Percentiles rank a stretch among this genome's conserved stretches.
Conservation (phyloP, 1,284 basidiomycete genomes). For the Mycena citricolor region DNA sequence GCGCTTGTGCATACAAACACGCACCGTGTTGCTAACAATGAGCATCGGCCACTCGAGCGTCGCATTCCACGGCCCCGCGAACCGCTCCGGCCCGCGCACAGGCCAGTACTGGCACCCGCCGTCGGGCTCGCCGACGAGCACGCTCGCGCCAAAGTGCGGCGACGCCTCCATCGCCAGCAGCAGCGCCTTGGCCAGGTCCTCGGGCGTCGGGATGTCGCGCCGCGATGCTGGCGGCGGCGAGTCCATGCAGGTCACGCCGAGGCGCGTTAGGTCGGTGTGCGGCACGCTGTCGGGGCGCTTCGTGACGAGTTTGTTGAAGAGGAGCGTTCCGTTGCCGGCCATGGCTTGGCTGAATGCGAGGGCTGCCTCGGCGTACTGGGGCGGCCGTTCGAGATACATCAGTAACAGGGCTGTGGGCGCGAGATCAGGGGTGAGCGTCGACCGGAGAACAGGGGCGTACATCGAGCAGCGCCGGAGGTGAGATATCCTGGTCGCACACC, state of each 20-base stretch:
- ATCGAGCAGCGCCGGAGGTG: slow-evolving; percentile 34
- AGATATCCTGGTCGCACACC: slow-evolving; percentile 33
- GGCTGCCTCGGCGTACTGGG: slow-evolving; percentile 10
- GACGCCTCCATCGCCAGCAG: slow-evolving; percentile 24
- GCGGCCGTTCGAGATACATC: slow-evolving; percentile 15
- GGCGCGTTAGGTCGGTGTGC: slow-evolving; percentile 20
- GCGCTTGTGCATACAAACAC: neutral
- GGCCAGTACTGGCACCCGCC: slow-evolving; percentile 29
- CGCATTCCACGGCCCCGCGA: slow-evolving; percentile 26
- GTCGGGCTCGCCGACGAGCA: slow-evolving; percentile 25
- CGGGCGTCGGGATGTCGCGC: slow-evolving; percentile 21
- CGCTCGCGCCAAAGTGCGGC: slow-evolving; percentile 26
- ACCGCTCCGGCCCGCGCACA: slow-evolving; percentile 24
- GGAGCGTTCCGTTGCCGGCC: slow-evolving; percentile 25
- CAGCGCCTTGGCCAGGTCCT: slow-evolving; percentile 25
- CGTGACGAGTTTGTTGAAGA: slow-evolving; percentile 19
- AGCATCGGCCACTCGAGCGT: slow-evolving; percentile 25
- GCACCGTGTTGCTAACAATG: slow-evolving; percentile 28
- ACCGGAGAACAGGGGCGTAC: no score
- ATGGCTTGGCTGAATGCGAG: slow-evolving; percentile 21
- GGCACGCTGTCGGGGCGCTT: neutral
- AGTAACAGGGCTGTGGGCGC: slow-evolving; percentile 10
- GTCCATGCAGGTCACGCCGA: slow-evolving; percentile 28
- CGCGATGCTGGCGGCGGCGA: slow-evolving; percentile 18
- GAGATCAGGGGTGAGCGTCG: slow-evolving; percentile 4